Percentiles rank a stretch among this genome's conserved stretches.
These are phyloP conservation scores for Pyrus communis DNA, from an alignment of 306 rosid species.

Conservation along the genomic window DNA sequence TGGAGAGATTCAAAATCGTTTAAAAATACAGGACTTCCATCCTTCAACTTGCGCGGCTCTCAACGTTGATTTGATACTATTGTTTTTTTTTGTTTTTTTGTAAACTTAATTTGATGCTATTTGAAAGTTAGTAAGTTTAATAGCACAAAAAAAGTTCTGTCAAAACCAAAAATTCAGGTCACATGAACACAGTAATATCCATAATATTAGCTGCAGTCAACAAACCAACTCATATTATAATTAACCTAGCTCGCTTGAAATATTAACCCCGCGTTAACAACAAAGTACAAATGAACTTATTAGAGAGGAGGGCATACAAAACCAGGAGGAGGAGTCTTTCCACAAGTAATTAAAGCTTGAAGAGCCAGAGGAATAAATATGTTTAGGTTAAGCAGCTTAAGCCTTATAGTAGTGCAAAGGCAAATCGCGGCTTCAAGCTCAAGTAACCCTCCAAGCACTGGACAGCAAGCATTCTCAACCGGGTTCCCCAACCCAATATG, in stretches of 20 bases:
- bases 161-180: background rate
- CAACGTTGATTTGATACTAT: too few relatives aligned
- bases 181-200: background rate
- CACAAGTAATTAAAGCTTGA: constrained; percentile 66
- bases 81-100: too few relatives aligned
- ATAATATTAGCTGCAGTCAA: background rate
- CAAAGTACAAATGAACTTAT: background rate
- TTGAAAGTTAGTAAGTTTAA: background rate
- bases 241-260: background rate
- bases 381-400: constrained; percentile 69
- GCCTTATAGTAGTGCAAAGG: constrained; percentile 67
- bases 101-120: too few relatives aligned
- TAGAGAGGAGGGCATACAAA: constrained; percentile 79
- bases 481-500: constrained; percentile 78
- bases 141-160: background rate
- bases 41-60: too few relatives aligned
- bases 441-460: constrained; percentile 66
- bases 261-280: background rate
- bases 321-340: constrained; percentile 80
- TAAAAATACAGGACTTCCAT: too few relatives aligned
- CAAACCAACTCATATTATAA: background rate
- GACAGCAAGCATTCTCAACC: constrained; percentile 64
- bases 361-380: constrained; percentile 77
- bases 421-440: constrained; percentile 91
- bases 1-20: too few relatives aligned